Evolutionary conservation across 768 basidiomycete genomes (phyloP), one percentile per base, ranked within the genome.

Genomic region (Neoboletus brunneissimus): DNA sequence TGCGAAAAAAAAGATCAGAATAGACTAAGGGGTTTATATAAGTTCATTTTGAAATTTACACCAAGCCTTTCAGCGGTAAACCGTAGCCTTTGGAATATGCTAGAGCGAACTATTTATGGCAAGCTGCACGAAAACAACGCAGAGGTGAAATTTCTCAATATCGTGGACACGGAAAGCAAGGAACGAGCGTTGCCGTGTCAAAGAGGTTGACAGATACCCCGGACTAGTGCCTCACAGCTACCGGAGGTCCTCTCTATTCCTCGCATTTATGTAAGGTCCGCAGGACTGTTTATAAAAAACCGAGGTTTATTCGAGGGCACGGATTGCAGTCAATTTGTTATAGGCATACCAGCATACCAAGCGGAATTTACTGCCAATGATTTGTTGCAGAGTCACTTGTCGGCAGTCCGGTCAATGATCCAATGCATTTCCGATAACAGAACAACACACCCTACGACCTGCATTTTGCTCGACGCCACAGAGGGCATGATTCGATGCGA

Each of bases 371-470:
- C 34, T 5, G 13, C 34, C 15, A 34, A 34, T 34, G 13, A 4
- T 34, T 34, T 34, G 34, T 34, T 34, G 32, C 13, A 6, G 25
- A 35, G 34, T 35, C 34, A 35, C 35, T 16, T 7, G 40, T 20
- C 11, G 40, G 12, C 20, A 10, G 20, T 20, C 42, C 15, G 4
- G 42, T 43, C 42, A 43, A 43, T n/a, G n/a, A n/a, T 23, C 11
- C 40, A 13, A 22, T 10, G 37, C 38, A n/a, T 18, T n/a, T 35
- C 34, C 34, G 34, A 35, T 35, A 10, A 37, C 35, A 9, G 35
- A 37, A 12, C 11, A 41, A 13, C 29, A 35, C 54, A n/a, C 54
- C 60, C 60, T 61, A 34, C 22, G 42, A 57, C 60, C 59, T 49
- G 32, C 34, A 23, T 43, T 44, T 34, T 42, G 22, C 41, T 37